phyloP scores from a whole-genome alignment of 2,329 filamentous ascomycete genomes.

The Aspergillus sojae region DNA sequence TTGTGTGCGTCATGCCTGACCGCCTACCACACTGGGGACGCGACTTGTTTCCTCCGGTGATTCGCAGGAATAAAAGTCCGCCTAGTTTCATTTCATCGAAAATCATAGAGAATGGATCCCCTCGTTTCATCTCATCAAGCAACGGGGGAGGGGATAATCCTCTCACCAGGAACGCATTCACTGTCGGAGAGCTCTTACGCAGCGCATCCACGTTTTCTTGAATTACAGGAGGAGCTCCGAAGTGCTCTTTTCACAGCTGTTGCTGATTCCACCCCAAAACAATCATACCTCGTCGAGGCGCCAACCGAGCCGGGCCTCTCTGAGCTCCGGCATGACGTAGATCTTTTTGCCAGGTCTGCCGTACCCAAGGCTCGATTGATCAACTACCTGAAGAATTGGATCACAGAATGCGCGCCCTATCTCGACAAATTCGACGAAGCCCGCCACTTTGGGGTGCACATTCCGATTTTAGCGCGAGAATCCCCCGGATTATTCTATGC shows the following conservation, averaged over 20 bases:
- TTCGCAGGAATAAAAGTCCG: too few species aligned
- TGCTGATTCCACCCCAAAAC: conserved; percentile 31
- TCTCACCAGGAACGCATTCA: conserved; percentile 30
- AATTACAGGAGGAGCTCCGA: conserved; percentile 48
- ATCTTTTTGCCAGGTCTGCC: conserved; percentile 23
- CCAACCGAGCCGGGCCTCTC: conserved; percentile 33
- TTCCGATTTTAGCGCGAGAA: conserved; percentile 52
- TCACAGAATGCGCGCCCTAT: conserved; percentile 31
- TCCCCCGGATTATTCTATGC: conserved; percentile 52
- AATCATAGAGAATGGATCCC: not conserved
- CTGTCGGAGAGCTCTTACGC: conserved; percentile 28
- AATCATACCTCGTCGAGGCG: conserved; percentile 36
- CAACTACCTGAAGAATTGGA: conserved; percentile 48
- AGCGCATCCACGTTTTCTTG: conserved; percentile 44
- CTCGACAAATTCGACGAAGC: conserved; percentile 59
- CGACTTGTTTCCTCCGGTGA: too few species aligned
- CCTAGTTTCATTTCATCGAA: not conserved
- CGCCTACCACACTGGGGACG: not conserved
- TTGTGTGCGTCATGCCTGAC: not conserved
- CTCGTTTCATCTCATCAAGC: not conserved
- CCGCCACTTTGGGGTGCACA: conserved; percentile 54
- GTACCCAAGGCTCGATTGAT: conserved; percentile 40
- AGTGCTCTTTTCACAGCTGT: conserved; percentile 47
- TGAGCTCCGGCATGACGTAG: conserved; percentile 22
- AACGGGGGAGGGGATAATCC: conserved; percentile 21